Evolutionary conservation across 768 basidiomycete genomes (phyloP).

Genomic region (Daedaleopsis sinensis): DNA sequence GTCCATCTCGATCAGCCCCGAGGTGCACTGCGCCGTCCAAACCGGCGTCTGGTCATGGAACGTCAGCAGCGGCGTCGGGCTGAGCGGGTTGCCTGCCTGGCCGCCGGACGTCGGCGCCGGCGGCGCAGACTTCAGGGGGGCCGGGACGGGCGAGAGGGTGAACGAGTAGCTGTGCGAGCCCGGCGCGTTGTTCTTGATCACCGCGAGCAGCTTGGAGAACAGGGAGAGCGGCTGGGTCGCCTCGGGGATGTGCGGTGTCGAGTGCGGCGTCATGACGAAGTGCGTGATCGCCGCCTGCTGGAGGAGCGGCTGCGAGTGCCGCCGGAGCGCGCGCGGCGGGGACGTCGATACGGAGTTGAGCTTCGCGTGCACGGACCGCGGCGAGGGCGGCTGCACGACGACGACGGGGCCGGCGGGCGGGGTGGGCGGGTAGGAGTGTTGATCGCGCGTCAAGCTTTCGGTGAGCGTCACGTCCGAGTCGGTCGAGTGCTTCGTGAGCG

Average conservation of each 20-base stretch:
- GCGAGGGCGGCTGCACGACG: slow-evolving; percentile 32
- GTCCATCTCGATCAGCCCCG: slow-evolving; percentile 68
- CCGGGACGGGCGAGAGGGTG: slow-evolving; percentile 45
- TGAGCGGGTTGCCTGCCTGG: slow-evolving; percentile 26
- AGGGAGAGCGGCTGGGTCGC: slow-evolving; percentile 21
- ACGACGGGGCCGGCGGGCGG: slow-evolving; percentile 33
- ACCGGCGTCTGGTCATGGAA: slow-evolving; percentile 78
- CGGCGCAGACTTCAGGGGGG: slow-evolving; percentile 17
- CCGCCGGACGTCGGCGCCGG: background rate
- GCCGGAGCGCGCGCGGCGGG: slow-evolving; percentile 1
- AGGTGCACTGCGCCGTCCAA: slow-evolving; percentile 56
- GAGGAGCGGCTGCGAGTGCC: slow-evolving; percentile 5
- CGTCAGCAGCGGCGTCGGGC: slow-evolving; percentile 54
- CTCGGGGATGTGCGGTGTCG: slow-evolving; percentile 25
- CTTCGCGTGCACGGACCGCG: slow-evolving; percentile 32
- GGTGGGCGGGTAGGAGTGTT: slow-evolving; percentile 41
- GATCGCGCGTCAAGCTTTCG: slow-evolving; percentile 14
- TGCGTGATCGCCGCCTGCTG: slow-evolving; percentile 24
- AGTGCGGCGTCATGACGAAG: slow-evolving; percentile 38
- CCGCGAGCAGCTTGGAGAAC: slow-evolving; percentile 33
- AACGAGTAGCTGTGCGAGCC: slow-evolving; percentile 62
- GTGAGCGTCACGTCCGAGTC: slow-evolving; percentile 36
- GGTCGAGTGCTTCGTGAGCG: slow-evolving; percentile 20
- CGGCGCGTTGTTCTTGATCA: slow-evolving; percentile 38
- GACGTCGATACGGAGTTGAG: slow-evolving; percentile 30